Conservation (phyloP, 2,329 filamentous ascomycete genomes). For the Penicillium sclerotiorum region DNA sequence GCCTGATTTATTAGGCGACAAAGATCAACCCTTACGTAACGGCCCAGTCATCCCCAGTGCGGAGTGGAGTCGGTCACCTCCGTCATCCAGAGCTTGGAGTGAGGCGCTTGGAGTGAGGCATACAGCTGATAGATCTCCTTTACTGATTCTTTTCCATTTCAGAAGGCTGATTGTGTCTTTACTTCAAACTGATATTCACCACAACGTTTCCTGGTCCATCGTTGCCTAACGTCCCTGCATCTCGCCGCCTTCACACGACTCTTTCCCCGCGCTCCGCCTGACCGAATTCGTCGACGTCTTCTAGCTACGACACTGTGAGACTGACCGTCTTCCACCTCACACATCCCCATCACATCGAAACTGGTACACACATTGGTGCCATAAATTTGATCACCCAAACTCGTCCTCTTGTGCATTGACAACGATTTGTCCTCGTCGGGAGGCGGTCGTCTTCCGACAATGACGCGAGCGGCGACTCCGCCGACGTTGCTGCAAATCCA, state of each 20-base stretch:
- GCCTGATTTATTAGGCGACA: neutral
- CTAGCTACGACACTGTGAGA: neutral
- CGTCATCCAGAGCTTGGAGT: conserved; percentile 3
- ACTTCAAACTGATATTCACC: neutral
- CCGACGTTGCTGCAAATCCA: conserved; percentile 61
- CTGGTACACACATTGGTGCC: too few relatives aligned
- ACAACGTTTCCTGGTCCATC: neutral
- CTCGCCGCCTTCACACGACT: neutral
- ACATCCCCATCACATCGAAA: too few relatives aligned
- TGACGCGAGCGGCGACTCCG: conserved; percentile 58
- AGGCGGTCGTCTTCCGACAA: conserved; percentile 43
- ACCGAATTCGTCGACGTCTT: conserved; percentile 5
- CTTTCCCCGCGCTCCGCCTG: conserved; percentile 1
- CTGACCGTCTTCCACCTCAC: neutral
- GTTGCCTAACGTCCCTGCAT: neutral
- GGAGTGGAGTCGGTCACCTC: conserved; percentile 7
- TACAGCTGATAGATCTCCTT: too few relatives aligned
- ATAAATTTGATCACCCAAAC: neutral
- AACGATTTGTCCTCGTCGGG: conserved; percentile 23
- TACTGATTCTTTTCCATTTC: too few relatives aligned
- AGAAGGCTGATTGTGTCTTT: too few relatives aligned
- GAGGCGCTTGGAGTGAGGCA: neutral
- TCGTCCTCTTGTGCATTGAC: conserved; percentile 1
- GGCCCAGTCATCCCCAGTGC: conserved; percentile 3
- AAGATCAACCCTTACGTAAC: conserved; percentile 2